Evolutionary conservation across 805 yeast species (phyloP).

Genomic region (Yarrowia keelungensis): DNA sequence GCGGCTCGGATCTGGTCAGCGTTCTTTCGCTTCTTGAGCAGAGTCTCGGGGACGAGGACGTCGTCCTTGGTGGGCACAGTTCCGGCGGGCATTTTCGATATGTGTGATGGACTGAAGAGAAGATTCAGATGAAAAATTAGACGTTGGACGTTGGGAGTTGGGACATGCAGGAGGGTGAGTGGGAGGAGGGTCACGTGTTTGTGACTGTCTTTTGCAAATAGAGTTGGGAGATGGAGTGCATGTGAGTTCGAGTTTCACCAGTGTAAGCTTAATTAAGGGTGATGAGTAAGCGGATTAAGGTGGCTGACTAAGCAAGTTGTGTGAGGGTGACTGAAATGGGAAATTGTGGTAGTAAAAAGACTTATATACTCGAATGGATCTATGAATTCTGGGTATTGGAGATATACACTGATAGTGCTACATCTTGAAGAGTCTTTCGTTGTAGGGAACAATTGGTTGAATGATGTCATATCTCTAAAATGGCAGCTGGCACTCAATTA

Average conservation of each 20-base stretch:
- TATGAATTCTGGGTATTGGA: too few relatives aligned
- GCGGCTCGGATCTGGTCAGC: conserved; percentile 63
- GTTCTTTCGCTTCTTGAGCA: conserved; percentile 66
- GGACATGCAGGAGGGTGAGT: background rate
- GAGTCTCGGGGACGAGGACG: conserved; percentile 61
- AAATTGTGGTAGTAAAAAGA: too few relatives aligned
- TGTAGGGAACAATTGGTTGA: too few relatives aligned
- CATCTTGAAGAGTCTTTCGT: too few relatives aligned
- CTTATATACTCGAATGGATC: too few relatives aligned
- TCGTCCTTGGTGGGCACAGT: conserved; percentile 46
- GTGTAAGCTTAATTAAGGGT: too few relatives aligned
- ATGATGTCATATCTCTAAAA: too few relatives aligned
- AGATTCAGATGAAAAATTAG: conserved; percentile 7
- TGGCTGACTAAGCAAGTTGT: too few relatives aligned
- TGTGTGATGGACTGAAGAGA: conserved; percentile 8
- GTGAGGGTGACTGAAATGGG: too few relatives aligned
- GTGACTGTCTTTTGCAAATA: conserved; percentile 37
- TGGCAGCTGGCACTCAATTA: too few relatives aligned
- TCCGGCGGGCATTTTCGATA: conserved; percentile 43
- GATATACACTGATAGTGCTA: too few relatives aligned
- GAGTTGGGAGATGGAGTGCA: background rate
- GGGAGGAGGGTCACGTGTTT: conserved; percentile 22
- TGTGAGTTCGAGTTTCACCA: background rate
- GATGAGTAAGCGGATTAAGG: too few relatives aligned
- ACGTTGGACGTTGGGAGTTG: conserved; percentile 6